Base-by-base conservation (phyloP, 2,329 filamentous ascomycete species). In the Cladosporium halotolerans region DNA sequence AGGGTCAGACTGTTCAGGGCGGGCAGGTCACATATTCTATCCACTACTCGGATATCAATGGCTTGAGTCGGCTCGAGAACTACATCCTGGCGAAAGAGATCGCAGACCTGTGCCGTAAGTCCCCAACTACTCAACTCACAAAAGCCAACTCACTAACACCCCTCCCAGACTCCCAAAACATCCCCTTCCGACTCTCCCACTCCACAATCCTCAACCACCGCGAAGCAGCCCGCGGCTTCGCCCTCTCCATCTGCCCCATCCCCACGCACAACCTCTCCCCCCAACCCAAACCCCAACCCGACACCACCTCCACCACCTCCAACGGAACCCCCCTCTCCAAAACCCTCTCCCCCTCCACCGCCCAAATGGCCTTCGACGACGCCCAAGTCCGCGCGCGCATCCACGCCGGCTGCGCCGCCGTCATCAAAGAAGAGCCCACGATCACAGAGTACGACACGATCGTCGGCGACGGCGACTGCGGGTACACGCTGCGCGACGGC, bases 381-480 rank as follows among this genome's bases (percentile, higher is more conserved):
- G 50, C 62, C 32, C 13, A 54, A 18, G 55, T 68, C 28, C 65
- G 66, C 13, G 38, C 40, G 8, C 59, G 61, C 9, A 66, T 69
- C 42, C 47, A 62, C 34, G 54, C 60, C 11, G 68, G 64, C 55
- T 69, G 67, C 56, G 55, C 64, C 32, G 66, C 66, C 8, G 58
- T 69, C 28, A 68, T 70, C 57, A 56, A 57, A 3, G 64, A 58
- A 23, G 67, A 70, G 47, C 62, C 66, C 9, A 67, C 58, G 14
- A 70, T 70, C 40, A 70, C 67, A 33, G 60, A 67, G 34, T 70
- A 69, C 58, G 67, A 70, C 58, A 65, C 64, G 2, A 68, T 68
- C 44, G 67, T 68, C 41, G 67, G 67, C 48, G 67, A 70, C 45
- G 67, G 66, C 33, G 67, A 70, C 45, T 70, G 67, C 52, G 67